Percentiles rank a stretch among this genome's conserved stretches.
phyloP scores from a whole-genome alignment of 352 stramenopile species.

The Phytophthora syringae region DNA sequence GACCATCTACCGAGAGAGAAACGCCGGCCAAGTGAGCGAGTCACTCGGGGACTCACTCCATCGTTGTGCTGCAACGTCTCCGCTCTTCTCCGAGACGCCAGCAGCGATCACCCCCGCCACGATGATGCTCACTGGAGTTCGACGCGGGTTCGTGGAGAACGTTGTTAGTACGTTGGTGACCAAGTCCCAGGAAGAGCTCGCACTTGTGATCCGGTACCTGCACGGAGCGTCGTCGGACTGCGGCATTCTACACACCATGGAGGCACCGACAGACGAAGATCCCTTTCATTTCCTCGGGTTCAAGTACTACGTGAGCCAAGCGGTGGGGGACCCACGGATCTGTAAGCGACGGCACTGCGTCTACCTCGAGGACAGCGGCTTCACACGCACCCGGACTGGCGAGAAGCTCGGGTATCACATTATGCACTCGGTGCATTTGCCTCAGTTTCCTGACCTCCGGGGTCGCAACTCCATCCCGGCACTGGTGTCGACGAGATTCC shows the following conservation, averaged over 20 bases:
- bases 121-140: slow-evolving; percentile 46
- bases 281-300: slow-evolving; percentile 58
- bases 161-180: slow-evolving; percentile 36
- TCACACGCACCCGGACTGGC: slow-evolving; percentile 43
- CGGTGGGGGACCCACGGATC: slow-evolving; percentile 27
- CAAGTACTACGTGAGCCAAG: slow-evolving; percentile 56
- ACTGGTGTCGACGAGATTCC: slow-evolving; percentile 37
- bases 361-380: slow-evolving; percentile 51
- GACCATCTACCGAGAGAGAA: slow-evolving; percentile 42
- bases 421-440: slow-evolving; percentile 47
- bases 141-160: slow-evolving; percentile 47
- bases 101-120: slow-evolving; percentile 33
- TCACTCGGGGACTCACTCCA: slow-evolving; percentile 27
- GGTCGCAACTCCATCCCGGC: slow-evolving; percentile 35
- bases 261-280: slow-evolving; percentile 37
- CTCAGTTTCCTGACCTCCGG: slow-evolving; percentile 45
- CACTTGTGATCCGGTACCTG: slow-evolving; percentile 51
- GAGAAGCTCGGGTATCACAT: slow-evolving; percentile 55
- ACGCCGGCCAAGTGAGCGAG: slow-evolving; percentile 25
- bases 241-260: slow-evolving; percentile 43
- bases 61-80: slow-evolving; percentile 29
- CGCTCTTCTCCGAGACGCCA: slow-evolving; percentile 44
- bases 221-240: slow-evolving; percentile 49
- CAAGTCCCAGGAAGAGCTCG: slow-evolving; percentile 56
- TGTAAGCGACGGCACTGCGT: slow-evolving; percentile 45